Conservation (phyloP, 2,329 filamentous ascomycete genomes). For the Diaporthe nobilis region DNA sequence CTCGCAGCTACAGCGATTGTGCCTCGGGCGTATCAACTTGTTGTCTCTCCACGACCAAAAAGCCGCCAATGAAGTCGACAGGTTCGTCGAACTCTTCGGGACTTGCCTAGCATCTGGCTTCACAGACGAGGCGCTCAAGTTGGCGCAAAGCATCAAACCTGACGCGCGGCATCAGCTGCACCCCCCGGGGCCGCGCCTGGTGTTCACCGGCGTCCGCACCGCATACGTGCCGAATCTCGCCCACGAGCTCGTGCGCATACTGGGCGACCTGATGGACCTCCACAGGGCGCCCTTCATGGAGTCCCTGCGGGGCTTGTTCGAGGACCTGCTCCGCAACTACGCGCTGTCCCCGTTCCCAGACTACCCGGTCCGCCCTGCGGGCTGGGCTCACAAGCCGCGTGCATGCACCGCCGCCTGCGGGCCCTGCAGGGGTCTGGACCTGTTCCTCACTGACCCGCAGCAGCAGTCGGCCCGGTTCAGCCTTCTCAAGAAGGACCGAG, state of each 20-base stretch:
- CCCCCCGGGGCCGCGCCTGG: background rate
- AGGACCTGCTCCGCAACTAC: slow-evolving; percentile 23
- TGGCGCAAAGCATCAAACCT: background rate
- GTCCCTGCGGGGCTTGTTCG: background rate
- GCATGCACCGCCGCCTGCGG: background rate
- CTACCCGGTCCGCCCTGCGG: background rate
- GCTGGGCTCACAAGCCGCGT: background rate
- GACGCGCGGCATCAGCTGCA: background rate
- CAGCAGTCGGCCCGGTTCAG: background rate
- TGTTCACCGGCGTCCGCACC: no score
- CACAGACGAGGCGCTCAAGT: background rate
- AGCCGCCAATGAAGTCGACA: background rate
- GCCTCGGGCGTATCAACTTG: background rate
- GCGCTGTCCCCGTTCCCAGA: background rate
- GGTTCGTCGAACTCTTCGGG: background rate
- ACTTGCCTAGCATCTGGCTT: background rate
- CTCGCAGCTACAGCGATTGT: background rate
- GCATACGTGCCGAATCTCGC: background rate
- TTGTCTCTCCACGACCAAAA: background rate
- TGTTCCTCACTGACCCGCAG: background rate
- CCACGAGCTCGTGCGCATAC: background rate
- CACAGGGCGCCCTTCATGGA: background rate
- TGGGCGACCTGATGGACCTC: background rate
- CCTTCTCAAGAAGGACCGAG: no score
- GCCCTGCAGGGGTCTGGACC: background rate